These are phyloP conservation scores for Lasiodiplodia hormozganensis DNA, from an alignment of 2,329 filamentous ascomycete genomes.

Conservation along the genomic window DNA sequence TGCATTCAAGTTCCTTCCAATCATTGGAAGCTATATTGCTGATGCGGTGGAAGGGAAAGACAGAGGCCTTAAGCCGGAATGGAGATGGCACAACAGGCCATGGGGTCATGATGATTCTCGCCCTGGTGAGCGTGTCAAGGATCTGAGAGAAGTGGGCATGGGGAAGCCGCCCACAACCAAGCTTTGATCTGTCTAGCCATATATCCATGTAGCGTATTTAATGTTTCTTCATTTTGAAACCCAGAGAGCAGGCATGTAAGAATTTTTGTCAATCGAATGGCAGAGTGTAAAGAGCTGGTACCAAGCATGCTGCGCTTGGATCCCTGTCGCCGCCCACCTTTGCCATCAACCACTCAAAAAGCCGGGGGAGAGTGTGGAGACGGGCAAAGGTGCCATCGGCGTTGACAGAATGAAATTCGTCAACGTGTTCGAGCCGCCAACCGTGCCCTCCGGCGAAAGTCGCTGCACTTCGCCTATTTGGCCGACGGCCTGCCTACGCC, in stretches of 20 bases:
- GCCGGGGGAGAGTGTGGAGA: neutral
- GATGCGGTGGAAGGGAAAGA: conserved; percentile 36
- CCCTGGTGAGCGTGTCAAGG: conserved; percentile 32
- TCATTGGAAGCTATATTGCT: conserved; percentile 39
- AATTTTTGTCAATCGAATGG: too few relatives aligned
- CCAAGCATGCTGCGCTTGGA: neutral
- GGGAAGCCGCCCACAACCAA: neutral
- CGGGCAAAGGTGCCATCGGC: neutral
- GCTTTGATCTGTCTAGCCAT: neutral
- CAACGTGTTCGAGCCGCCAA: neutral
- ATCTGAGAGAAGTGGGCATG: conserved; percentile 32
- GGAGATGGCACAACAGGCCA: conserved; percentile 25
- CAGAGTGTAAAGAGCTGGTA: neutral
- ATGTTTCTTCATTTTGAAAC: neutral
- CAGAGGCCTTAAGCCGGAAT: conserved; percentile 28
- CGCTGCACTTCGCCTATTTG: neutral
- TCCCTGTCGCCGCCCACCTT: neutral
- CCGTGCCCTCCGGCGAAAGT: too few relatives aligned
- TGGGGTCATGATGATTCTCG: conserved; percentile 30
- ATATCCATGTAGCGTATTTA: neutral
- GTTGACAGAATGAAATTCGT: conserved; percentile 1
- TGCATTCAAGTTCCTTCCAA: conserved; percentile 43
- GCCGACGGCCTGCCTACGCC: neutral
- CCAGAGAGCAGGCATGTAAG: neutral
- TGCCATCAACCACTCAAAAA: neutral